A percentile compares a stretch with the other conserved stretches of the same genome.
Conservation (phyloP, 495 filamentous ascomycete genomes). For the Articulospora tetracladia region DNA sequence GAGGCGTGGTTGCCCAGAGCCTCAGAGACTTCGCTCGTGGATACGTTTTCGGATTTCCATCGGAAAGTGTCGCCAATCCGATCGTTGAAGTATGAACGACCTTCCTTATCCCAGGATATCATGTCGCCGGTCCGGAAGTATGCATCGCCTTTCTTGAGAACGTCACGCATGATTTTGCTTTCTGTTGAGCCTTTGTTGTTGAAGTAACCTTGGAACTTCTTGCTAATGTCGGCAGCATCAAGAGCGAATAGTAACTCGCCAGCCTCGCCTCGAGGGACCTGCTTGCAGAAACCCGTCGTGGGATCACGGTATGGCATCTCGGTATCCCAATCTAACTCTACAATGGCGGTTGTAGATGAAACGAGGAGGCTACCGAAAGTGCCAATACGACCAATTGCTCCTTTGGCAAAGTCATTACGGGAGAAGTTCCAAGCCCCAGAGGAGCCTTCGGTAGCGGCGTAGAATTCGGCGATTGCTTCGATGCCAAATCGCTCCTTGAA, state of each 20-base stretch:
- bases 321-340: slow-evolving; percentile 68
- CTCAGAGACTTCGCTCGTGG: slow-evolving; percentile 77
- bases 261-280: slow-evolving; percentile 54
- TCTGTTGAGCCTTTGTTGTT: slow-evolving; percentile 70
- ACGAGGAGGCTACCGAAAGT: slow-evolving; percentile 52
- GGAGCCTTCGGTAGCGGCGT: slow-evolving; percentile 80
- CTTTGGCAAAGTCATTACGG: slow-evolving; percentile 69
- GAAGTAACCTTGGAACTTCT: slow-evolving; percentile 84
- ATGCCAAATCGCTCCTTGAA: slow-evolving; percentile 90
- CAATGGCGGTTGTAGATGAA: slow-evolving; percentile 48
- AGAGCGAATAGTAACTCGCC: slow-evolving; percentile 80
- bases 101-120: slow-evolving; percentile 64
- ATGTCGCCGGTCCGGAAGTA: slow-evolving; percentile 89
- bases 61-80: slow-evolving; percentile 92
- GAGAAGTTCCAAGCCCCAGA: slow-evolving; percentile 71
- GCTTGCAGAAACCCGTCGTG: slow-evolving; percentile 67
- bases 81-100: slow-evolving; percentile 80
- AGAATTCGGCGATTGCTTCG: slow-evolving; percentile 80
- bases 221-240: slow-evolving; percentile 57
- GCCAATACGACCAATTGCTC: slow-evolving; percentile 81
- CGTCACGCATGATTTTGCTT: slow-evolving; percentile 74
- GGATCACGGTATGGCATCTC: slow-evolving; percentile 69
- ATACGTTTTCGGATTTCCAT: slow-evolving; percentile 95
- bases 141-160: slow-evolving; percentile 76
- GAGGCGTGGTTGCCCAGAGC: slow-evolving; percentile 63